phyloP scores from a whole-genome alignment of 2,329 filamentous ascomycete genomes.

The Botryotinia globosa region DNA sequence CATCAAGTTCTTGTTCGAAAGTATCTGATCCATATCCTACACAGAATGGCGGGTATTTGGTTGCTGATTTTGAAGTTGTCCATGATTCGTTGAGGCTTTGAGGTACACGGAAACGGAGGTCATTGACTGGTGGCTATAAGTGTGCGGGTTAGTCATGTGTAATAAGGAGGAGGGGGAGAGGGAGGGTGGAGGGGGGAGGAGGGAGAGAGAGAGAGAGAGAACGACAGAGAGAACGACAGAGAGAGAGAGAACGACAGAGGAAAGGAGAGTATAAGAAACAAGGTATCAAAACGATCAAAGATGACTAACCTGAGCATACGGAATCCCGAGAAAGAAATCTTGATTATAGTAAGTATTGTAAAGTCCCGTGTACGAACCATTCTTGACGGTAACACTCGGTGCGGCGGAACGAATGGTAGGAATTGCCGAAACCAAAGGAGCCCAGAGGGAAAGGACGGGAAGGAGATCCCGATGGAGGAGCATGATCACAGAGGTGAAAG shows the following conservation, averaged over 20 bases:
- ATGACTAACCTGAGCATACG: slow-evolving; percentile 27
- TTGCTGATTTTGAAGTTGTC: slow-evolving; percentile 22
- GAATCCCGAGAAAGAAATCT: slow-evolving; percentile 34
- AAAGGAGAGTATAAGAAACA: too few relatives aligned
- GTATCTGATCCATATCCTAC: slow-evolving; percentile 33
- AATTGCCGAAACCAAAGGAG: background rate
- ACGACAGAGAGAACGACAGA: too few relatives aligned
- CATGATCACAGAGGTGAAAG: background rate
- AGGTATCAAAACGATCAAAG: background rate
- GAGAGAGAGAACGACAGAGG: background rate
- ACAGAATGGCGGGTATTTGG: slow-evolving; percentile 28
- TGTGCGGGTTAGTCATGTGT: background rate
- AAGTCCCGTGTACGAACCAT: slow-evolving; percentile 30
- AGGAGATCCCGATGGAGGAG: background rate
- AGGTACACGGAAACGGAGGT: slow-evolving; percentile 29
- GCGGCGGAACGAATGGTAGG: background rate
- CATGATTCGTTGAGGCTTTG: slow-evolving; percentile 29
- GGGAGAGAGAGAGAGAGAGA: background rate
- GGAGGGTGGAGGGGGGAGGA: too few relatives aligned
- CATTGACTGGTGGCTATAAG: slow-evolving; percentile 28
- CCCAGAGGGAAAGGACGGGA: background rate
- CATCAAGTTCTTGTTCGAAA: slow-evolving; percentile 31
- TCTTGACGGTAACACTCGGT: slow-evolving; percentile 26
- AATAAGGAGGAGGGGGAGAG: too few relatives aligned
- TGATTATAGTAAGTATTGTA: slow-evolving; percentile 29